Conservation (phyloP, 768 basidiomycete species). For the Russula emetica region DNA sequence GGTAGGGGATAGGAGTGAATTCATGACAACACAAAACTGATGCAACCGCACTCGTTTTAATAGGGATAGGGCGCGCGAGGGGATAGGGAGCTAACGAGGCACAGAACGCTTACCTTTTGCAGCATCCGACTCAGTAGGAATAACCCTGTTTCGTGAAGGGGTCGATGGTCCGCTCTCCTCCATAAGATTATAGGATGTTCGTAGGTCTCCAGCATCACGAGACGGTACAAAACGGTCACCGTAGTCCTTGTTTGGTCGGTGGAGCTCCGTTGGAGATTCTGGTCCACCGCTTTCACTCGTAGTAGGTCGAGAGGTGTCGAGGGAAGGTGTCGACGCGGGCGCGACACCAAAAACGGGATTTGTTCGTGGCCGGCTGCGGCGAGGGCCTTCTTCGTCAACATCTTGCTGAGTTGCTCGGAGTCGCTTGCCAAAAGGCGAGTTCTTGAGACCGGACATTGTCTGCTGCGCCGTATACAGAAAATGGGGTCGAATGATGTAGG, state of each 20-base stretch:
- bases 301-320: constrained; percentile 49
- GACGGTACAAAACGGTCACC: constrained; percentile 62
- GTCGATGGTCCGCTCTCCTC: constrained; percentile 42
- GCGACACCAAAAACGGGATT: constrained; percentile 52
- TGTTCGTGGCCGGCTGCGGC: constrained; percentile 49
- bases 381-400: constrained; percentile 50
- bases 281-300: constrained; percentile 53
- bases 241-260: constrained; percentile 34
- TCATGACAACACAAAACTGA: not conserved
- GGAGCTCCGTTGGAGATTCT: constrained; percentile 37
- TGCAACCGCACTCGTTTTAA: not conserved
- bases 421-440: constrained; percentile 80
- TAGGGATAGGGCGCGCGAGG: not conserved
- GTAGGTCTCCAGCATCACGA: constrained; percentile 55
- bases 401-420: constrained; percentile 69
- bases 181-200: constrained; percentile 58
- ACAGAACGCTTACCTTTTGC: constrained; percentile 37
- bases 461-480: constrained; percentile 12
- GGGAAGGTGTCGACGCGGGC: constrained; percentile 49
- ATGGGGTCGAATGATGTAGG: constrained; percentile 24
- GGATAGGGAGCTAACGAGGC: not conserved
- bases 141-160: constrained; percentile 40
- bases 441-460: constrained; percentile 71
- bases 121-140: constrained; percentile 44
- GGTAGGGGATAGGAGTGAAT: not conserved